Base-by-base conservation (phyloP, 257 asterid species). In the Jaltomata sinuosa region DNA sequence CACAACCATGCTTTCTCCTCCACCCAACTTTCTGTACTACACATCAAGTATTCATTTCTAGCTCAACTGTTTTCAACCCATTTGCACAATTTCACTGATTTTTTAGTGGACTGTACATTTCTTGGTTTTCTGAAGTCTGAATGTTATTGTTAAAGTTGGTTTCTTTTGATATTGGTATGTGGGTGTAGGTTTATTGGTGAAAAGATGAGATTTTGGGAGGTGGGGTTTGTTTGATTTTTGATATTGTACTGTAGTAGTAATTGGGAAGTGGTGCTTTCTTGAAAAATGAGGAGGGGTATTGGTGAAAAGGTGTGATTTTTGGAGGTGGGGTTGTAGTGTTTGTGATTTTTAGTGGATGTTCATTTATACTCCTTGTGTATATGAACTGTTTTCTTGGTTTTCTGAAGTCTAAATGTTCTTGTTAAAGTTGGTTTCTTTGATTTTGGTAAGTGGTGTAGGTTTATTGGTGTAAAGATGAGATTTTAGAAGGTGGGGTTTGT, bases 291-390 rank as follows among this genome's bases (percentile, higher is more conserved):
- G 82, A 89, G 89, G 47, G 67, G 67, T 85, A 40, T 81, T 53
- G 83, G 85, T 71, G 84, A 54, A 84, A 72, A 71, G 79, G 61
- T 82, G 83, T 85, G 90, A 84, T 90, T 85, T 81, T 88, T 85
- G 87, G 91, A 82, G 87, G 88, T 85, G 90, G 89, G 84, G 79
- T 88, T 90, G 88, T 32, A 89, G 62, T 82, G 69, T 83, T 84
- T 54, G 11, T 29, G 12, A 29, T 64, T n/a, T 71, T 42, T 11
- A 4, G 16, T 61, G 32, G 65, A 31, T n/a, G 65, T 57, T n/a
- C 65, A 9, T 61, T 22, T 61, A 25, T 25, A 64, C 72, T 12
- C 72, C 11, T 2, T 64, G 18, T 64, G 12, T 64, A 29, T 29
- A 5, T 64, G 16, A 29, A 15, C 42, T 64, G 59, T 79, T 88